Percentiles rank a stretch among this genome's conserved stretches.
Conservation (phyloP, 306 rosid species). For the Rosa lucieae region DNA sequence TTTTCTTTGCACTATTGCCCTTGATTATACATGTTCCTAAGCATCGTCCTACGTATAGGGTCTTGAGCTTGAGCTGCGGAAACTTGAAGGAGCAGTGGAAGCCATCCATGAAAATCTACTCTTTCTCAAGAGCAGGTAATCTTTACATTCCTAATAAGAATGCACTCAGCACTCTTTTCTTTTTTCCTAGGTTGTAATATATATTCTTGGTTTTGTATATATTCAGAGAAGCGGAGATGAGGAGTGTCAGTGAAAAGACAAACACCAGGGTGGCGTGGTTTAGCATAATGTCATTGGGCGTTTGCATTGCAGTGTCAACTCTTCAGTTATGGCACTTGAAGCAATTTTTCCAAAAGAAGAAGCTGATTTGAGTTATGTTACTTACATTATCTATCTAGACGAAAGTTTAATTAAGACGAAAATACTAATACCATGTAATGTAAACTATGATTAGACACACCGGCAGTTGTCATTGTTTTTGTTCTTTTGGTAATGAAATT, state of each 20-base stretch:
- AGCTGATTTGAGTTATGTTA: conserved; percentile 56
- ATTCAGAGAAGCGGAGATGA: conserved; percentile 82
- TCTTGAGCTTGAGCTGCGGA: conserved; percentile 84
- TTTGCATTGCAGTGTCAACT: conserved; percentile 73
- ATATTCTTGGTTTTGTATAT: background rate
- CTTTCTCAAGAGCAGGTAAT: conserved; percentile 74
- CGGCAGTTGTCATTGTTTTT: background rate
- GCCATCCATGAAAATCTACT: conserved; percentile 85
- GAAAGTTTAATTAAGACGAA: conserved; percentile 5
- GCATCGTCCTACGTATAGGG: conserved; percentile 46
- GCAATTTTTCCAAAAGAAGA: conserved; percentile 91
- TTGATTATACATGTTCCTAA: background rate
- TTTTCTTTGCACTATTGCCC: background rate
- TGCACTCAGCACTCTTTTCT: background rate
- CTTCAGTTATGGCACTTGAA: conserved; percentile 83
- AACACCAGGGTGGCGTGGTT: conserved; percentile 78
- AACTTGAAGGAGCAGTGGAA: conserved; percentile 88
- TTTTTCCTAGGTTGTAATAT: background rate
- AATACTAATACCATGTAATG: conserved; percentile 5
- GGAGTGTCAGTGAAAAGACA: conserved; percentile 76
- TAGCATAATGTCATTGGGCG: conserved; percentile 68
- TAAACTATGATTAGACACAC: conserved; percentile 6
- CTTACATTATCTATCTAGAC: conserved; percentile 26
- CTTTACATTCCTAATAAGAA: background rate
- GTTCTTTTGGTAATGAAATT: background rate